phyloP scores from a whole-genome alignment of 306 rosid genomes.

The Trichosanthes cucumerina region DNA sequence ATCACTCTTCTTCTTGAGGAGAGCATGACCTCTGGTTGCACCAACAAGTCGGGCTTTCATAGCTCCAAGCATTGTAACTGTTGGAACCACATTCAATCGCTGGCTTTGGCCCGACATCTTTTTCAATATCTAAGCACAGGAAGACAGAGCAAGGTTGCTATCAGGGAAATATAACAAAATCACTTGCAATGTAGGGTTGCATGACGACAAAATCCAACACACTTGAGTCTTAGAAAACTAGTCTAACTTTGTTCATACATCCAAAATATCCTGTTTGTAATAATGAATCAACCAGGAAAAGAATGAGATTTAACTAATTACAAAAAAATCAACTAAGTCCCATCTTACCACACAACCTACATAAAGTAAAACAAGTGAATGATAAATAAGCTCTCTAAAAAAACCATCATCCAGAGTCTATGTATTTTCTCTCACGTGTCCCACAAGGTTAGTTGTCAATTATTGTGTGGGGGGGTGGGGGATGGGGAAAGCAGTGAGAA shows the following conservation, averaged over 20 bases:
- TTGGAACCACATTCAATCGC: conserved; percentile 91
- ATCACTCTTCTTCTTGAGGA: conserved; percentile 94
- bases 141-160: neutral
- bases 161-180: conserved; percentile 5
- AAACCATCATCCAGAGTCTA: neutral
- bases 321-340: too few relatives aligned
- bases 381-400: neutral
- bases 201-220: neutral
- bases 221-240: neutral
- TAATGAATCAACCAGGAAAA: neutral
- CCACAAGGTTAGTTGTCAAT: neutral
- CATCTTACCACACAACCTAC: too few relatives aligned
- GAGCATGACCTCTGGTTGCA: conserved; percentile 92
- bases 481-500: too few relatives aligned
- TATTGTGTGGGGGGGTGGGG: too few relatives aligned
- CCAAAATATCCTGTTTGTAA: neutral
- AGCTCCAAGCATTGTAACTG: conserved; percentile 82
- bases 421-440: neutral
- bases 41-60: conserved; percentile 81
- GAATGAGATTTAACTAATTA: neutral
- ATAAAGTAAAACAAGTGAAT: neutral
- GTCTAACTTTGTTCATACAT: neutral
- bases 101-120: conserved; percentile 83
- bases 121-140: conserved; percentile 24
- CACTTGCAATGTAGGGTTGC: neutral